These are phyloP conservation scores for Daldinia sp. DNA, from an alignment of 2,329 filamentous ascomycete species.

Conservation along the genomic window DNA sequence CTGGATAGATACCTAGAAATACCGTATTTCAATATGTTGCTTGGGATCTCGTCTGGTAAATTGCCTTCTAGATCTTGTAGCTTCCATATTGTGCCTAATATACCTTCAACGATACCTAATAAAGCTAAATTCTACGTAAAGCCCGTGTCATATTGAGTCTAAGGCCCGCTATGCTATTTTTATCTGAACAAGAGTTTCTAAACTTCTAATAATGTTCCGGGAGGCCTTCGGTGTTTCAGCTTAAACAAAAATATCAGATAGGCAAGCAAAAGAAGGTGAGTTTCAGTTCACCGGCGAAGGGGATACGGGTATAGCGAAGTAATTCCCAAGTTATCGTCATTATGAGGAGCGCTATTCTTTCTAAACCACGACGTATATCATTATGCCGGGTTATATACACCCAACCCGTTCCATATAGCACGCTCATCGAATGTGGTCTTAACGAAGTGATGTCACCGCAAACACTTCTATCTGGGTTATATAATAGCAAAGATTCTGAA, in stretches of 20 bases:
- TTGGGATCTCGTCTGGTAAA: not conserved
- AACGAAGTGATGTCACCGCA: not conserved
- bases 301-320: too few relatives aligned
- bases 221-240: not conserved
- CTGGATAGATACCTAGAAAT: not conserved
- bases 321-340: not conserved
- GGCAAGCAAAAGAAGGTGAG: too few relatives aligned
- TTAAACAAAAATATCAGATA: not conserved
- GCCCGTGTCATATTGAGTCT: not conserved
- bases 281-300: too few relatives aligned
- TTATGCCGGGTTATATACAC: not conserved
- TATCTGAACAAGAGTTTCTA: not conserved
- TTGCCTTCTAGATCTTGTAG: not conserved
- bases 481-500: slow-evolving; percentile 27
- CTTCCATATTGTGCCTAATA: not conserved
- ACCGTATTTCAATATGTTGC: not conserved
- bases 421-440: not conserved
- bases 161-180: not conserved
- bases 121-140: not conserved
- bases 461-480: slow-evolving; percentile 4
- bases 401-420: not conserved
- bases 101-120: not conserved
- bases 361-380: not conserved
- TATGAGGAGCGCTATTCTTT: not conserved
- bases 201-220: not conserved